Evolutionary conservation across 2,329 filamentous ascomycete species (phyloP), one percentile per base, ranked within the genome.

Genomic region (Blastomyces gilchristii): DNA sequence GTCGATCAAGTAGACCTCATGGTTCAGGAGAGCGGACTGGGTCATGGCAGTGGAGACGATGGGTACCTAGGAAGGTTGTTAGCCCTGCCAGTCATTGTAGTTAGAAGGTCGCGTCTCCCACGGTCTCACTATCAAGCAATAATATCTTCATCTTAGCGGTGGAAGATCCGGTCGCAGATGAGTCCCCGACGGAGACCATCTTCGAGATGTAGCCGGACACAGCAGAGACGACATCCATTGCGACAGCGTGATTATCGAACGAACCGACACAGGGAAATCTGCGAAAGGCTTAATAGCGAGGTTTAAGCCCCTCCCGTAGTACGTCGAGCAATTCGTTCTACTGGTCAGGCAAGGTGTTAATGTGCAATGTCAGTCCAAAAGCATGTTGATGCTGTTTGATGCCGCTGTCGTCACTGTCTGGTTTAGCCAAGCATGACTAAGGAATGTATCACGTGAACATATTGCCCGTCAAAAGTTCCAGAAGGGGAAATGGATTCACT

Each of bases 91-190:
- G 45, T 56, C 37, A 53, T 14, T 22, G 50, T 43, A 47, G 59
- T 18, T 62, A 62, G 57, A 41, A 63, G 65, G 68, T 72, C 70
- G 71, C 78, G 77, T 78, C 74, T 80, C 83, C 75, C 79, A 87
- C 86, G 68, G 94, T 99, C 77, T 97, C 94, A 77, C 85, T 88
- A 76, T 99, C 94, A 69, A 99, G 81, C 67, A 99, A 81, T 63
- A 99, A 80, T 65, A 97, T 94, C 85, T 99, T 99, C 94, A 99
- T 99, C 81, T 97, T 97, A 52, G 90, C 85, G 28, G 90, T 87
- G 60, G 87, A 82, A 54, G 85, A 83, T 64, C 85, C 84, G 53
- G 82, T 78, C 59, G 85, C 81, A 72, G 76, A 73, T 80, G 72
- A 82, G 78, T 96, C 91, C 72, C 90, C 90, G 68, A 85, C 85